Evolutionary conservation across 345 rosid species (phyloP), one percentile per base, ranked within the genome.

Genomic region (Citrus australasica): DNA sequence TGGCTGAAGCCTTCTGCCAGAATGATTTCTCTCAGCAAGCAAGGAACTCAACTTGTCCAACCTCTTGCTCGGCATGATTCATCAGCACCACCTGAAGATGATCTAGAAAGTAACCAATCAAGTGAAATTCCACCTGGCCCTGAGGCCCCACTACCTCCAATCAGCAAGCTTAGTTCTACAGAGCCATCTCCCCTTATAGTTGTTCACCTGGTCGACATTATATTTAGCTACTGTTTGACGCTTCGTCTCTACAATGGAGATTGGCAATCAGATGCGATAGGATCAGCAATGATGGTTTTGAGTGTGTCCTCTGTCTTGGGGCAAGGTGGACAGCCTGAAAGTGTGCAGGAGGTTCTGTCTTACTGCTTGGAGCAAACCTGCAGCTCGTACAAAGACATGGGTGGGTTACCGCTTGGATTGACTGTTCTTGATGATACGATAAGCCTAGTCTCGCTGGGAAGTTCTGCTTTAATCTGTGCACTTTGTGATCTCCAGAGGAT

Each of bases 231-330:
- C 78, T 93, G 98, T 76, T 96, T 96, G 79, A 86, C 98, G 7
- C 85, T 91, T 17, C 93, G 95, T 11, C 82, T 94, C 74, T 96
- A 94, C 77, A 94, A 96, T 73, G 98, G 99, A 75, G 99, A 96
- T 27, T 90, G 97, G 94, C 82, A 83, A 76, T 87, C 92, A 0
- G 98, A 96, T 81, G 85, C 90, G 19, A 30, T 85, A 55, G 99
- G 95, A 65, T 84, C 98, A 53, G 89, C 88, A 1, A 82, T 87
- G 80, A 87, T 84, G 79, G 83, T 88, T 14, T 71, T 91, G 78
- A 88, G 81, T 60, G 74, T 91, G 48, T 96, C 98, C 30, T 89
- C 85, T 4, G 92, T 94, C 75, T 81, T 96, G 74, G 91, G 95
- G 79, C 91, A 88, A 48, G 89, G 77, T 25, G 79, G 84, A 55